Evolutionary conservation across 73 alveolate species (phyloP), one percentile per base, ranked within the genome.

Genomic region (Breviolum minutum): DNA sequence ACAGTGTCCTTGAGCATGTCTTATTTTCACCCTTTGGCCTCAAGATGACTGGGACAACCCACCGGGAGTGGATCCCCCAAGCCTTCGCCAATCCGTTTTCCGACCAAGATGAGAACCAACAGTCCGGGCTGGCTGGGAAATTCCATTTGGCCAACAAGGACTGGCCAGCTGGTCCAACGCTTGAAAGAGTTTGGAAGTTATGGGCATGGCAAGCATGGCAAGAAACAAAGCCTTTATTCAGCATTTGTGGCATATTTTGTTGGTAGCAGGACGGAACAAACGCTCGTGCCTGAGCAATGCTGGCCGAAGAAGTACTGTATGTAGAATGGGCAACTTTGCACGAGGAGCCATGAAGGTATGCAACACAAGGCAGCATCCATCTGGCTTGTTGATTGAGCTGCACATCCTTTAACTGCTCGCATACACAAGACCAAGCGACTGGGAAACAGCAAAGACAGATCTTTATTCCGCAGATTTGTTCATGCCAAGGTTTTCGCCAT

Each of bases 111-210:
- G 87, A 76, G 48, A 90, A 77, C 87, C 63, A 69, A 30, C 40
- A 64, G 30, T 13, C 87, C 62, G 96, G 96, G 9, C 76, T 90
- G 32, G 87, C 96, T 69, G 96, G 96, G 87, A 90, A 90, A 63
- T 90, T 70, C 96, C 1, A 68, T 12, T 77, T 90, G 96, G 71
- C 96, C 73, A 90, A 90, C 96, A 90, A 90, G 96, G 96, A 88
- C 54, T 17, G 29, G 22, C 83, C 16, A 32, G 32, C n/a, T n/a
- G n/a, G 5, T 10, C 83, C n/a, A 22, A 14, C 4, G 77, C 4
- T 27, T 77, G 81, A 20, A 10, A 76, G 62, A 76, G 85, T 40
- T 40, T 3, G 54, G 5, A 40, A 40, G 54, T 40, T 40, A 40
- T 40, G 54, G 54, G 54, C 54, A 40, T 40, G 54, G 3, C 54